Evolutionary conservation across 2,329 filamentous ascomycete species (phyloP), one percentile per base, ranked within the genome.

Genomic region (Hypoxylon sp.): DNA sequence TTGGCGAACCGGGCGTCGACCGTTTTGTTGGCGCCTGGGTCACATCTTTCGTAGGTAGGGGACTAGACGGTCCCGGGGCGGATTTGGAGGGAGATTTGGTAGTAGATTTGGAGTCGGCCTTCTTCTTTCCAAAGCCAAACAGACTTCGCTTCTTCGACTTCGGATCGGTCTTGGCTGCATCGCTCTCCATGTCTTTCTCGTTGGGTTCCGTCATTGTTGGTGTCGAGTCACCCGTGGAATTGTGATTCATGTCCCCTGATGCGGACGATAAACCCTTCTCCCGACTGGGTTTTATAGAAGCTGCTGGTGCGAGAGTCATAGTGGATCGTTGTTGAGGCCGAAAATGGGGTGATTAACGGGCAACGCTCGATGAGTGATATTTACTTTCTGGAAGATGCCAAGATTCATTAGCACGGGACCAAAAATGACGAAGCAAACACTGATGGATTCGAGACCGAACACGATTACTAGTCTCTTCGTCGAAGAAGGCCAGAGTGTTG

Each of bases 111-210:
- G 83, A 80, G 47, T 84, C 80, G 52, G 80, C 78, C 79, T 87
- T 89, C 79, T 89, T 90, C 81, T 87, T 89, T 61, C 86, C 86
- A 64, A 90, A 85, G 3, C 85, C 84, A 76, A 89, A 90, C 27
- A 90, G 79, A 64, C 83, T 82, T 68, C 86, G 82, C 78, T 86
- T 89, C 77, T 86, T 85, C 58, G 73, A 70, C 70, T 83, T 84
- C 21, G 71, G 70, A 29, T 77, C 78, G 53, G 74, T 74, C 71
- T 80, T 79, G 30, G 68, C 63, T 41, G 67, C 45, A n/a, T 78
- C 75, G 65, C 60, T 61, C 27, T 77, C 74, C 21, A 73, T 70
- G 27, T 70, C 68, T 60, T 70, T 74, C 53, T 71, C 71, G 16
- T 71, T 71, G 6, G 64, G 65, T 45, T 73, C 67, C 30, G 67